phyloP scores from a whole-genome alignment of 179 eudicot genomes.

The Vitellaria paradoxa region DNA sequence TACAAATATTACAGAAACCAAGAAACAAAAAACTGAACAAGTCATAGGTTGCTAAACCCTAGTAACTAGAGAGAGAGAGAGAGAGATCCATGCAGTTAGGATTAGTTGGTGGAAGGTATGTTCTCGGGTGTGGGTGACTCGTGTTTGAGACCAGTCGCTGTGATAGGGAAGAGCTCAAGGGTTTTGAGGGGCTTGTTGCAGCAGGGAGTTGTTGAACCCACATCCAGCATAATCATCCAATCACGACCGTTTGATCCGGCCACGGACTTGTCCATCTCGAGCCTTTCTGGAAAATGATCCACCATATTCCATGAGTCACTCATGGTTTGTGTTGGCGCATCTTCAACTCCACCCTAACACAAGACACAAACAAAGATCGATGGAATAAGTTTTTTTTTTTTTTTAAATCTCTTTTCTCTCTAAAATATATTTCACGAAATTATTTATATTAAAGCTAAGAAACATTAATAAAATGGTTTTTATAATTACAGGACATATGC shows the following conservation, averaged over 20 bases:
- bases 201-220: slow-evolving; percentile 22
- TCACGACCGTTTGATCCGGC: slow-evolving; percentile 20
- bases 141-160: slow-evolving; percentile 25
- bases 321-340: background rate
- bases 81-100: background rate
- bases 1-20: slow-evolving; percentile 7
- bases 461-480: no score
- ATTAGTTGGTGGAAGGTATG: slow-evolving; percentile 10
- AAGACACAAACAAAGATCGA: background rate
- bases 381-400: no score
- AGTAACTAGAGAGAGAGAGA: no score
- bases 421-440: no score
- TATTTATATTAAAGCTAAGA: no score
- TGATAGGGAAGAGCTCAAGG: slow-evolving; percentile 80
- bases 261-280: slow-evolving; percentile 15
- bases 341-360: slow-evolving; percentile 14
- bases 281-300: slow-evolving; percentile 9
- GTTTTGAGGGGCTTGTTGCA: slow-evolving; percentile 56
- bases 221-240: slow-evolving; percentile 30
- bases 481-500: no score
- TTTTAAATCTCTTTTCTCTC: no score
- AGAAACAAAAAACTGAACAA: background rate
- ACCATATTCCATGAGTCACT: slow-evolving; percentile 25
- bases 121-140: slow-evolving; percentile 11
- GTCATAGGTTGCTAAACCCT: background rate